These are phyloP conservation scores for Ogataea angusta DNA, from an alignment of 805 yeast genomes.

Conservation along the genomic window DNA sequence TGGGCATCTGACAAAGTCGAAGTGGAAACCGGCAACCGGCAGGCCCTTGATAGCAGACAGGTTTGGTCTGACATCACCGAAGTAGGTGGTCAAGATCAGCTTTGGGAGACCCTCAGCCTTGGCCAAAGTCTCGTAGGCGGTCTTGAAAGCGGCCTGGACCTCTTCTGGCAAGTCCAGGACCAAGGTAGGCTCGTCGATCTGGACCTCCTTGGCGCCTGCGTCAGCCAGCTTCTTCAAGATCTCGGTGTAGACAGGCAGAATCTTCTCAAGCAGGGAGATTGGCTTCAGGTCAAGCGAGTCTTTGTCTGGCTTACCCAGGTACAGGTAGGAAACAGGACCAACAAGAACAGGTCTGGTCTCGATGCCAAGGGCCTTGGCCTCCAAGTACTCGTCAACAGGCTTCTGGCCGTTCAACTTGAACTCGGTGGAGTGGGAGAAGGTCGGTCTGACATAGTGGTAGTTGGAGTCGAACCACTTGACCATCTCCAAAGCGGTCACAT, in stretches of 20 bases:
- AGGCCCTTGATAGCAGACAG: conserved; percentile 80
- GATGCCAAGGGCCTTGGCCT: conserved; percentile 94
- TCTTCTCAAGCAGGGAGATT: conserved; percentile 80
- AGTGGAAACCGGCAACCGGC: conserved; percentile 95
- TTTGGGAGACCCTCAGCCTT: conserved; percentile 70
- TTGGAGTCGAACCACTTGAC: conserved; percentile 99
- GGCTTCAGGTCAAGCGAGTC: conserved; percentile 95
- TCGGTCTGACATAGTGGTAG: conserved; percentile 99
- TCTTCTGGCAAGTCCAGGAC: conserved; percentile 88
- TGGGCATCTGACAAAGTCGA: conserved; percentile 93
- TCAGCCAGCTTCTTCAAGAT: conserved; percentile 79
- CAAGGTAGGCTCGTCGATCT: conserved; percentile 95
- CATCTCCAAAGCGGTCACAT: conserved; percentile 98
- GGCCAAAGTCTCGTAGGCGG: conserved; percentile 77
- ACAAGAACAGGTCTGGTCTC: conserved; percentile 96
- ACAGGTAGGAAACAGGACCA: conserved; percentile 95
- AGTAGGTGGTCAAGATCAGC: conserved; percentile 84
- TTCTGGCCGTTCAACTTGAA: conserved; percentile 95
- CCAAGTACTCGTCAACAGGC: conserved; percentile 96
- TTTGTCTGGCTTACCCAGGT: conserved; percentile 97
- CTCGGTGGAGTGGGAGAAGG: conserved; percentile 90
- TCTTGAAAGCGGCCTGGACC: conserved; percentile 82
- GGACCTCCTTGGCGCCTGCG: conserved; percentile 95
- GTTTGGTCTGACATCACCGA: conserved; percentile 99
- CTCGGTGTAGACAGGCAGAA: conserved; percentile 91